phyloP scores from a whole-genome alignment of 2,329 filamentous ascomycete species.

The Mollisia scopiformis region DNA sequence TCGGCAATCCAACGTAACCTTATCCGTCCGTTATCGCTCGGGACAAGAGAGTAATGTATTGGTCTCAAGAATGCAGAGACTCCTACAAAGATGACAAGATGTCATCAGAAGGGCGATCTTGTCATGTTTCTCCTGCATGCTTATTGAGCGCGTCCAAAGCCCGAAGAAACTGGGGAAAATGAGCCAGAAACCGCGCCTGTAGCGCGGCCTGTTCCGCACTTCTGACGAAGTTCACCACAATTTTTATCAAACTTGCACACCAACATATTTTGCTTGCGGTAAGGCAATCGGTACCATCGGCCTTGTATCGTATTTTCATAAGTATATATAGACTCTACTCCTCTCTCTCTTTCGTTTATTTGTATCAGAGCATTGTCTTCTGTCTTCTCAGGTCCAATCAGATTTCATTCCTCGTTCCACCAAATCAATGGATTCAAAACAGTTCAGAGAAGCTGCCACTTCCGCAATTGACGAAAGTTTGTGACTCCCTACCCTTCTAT shows the following conservation, averaged over 20 bases:
- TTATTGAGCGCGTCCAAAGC: not conserved
- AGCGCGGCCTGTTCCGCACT: no score
- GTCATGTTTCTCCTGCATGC: not conserved
- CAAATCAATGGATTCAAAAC: conserved; percentile 71
- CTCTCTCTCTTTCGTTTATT: not conserved
- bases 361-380: not conserved
- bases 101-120: not conserved
- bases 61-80: not conserved
- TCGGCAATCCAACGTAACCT: no score
- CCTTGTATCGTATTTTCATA: not conserved
- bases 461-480: conserved; percentile 82
- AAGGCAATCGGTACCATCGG: not conserved
- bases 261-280: no score
- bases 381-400: not conserved
- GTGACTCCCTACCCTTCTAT: conserved; percentile 34
- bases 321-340: not conserved
- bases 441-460: conserved; percentile 78
- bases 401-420: not conserved
- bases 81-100: not conserved
- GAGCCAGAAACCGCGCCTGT: no score
- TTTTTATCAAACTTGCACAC: no score
- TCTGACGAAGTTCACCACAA: no score
- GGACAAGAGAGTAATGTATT: not conserved
- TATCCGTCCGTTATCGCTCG: no score
- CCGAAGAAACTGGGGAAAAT: not conserved